These are phyloP conservation scores for Trichophyton rubrum DNA, from an alignment of 2,329 filamentous ascomycete species.

Conservation along the genomic window DNA sequence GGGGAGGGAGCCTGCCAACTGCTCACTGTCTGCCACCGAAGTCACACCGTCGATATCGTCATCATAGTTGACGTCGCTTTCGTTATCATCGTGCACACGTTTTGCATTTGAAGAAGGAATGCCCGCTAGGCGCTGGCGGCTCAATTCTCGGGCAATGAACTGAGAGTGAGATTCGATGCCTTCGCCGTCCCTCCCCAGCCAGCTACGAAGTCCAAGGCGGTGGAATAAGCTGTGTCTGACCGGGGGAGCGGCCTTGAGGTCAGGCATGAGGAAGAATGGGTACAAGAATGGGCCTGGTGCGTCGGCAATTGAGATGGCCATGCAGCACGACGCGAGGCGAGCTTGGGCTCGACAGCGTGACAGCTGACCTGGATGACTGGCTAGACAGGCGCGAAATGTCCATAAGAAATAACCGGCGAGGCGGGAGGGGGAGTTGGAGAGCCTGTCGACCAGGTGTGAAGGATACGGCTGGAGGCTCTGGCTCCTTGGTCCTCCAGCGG, in stretches of 20 bases:
- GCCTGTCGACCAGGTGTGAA: slow-evolving; percentile 1
- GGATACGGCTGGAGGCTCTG: neutral
- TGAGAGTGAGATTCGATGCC: slow-evolving; percentile 6
- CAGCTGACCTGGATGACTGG: slow-evolving; percentile 24
- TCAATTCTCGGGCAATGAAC: slow-evolving; percentile 2
- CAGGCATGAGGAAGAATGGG: slow-evolving; percentile 24
- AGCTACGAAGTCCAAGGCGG: slow-evolving; percentile 30
- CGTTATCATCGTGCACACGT: neutral
- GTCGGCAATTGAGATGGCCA: slow-evolving; percentile 33
- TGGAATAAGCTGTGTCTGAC: slow-evolving; percentile 36
- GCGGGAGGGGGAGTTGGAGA: neutral
- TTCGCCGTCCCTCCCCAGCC: slow-evolving; percentile 30
- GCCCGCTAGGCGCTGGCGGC: neutral
- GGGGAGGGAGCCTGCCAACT: neutral
- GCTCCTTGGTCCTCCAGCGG: neutral
- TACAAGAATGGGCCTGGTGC: slow-evolving; percentile 26
- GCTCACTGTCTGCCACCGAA: neutral
- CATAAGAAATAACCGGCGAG: slow-evolving; percentile 20
- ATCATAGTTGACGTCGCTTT: too few relatives aligned
- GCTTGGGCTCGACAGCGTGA: slow-evolving; percentile 20
- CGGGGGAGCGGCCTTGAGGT: slow-evolving; percentile 23
- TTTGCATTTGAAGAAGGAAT: neutral
- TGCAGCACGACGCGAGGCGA: slow-evolving; percentile 23
- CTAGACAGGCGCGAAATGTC: slow-evolving; percentile 23
- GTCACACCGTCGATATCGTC: neutral